phyloP scores from a whole-genome alignment of 2,329 filamentous ascomycete genomes.

The Nigrograna mackinnonii region DNA sequence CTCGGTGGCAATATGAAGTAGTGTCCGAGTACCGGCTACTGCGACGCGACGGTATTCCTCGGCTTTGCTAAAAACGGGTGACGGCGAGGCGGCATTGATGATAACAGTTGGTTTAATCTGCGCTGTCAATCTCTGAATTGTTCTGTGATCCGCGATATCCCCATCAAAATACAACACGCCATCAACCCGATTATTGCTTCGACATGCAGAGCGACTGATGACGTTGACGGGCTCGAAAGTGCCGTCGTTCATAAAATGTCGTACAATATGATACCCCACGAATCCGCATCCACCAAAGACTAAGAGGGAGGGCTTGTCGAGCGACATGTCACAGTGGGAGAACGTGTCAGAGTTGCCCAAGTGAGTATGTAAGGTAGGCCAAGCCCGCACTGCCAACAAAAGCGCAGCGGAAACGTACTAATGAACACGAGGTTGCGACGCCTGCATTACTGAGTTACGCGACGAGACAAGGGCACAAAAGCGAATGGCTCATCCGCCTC shows the following conservation, averaged over 20 bases:
- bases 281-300: slow-evolving; percentile 14
- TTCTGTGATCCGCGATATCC: slow-evolving; percentile 9
- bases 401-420: no score
- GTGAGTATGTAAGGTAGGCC: no score
- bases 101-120: slow-evolving; percentile 12
- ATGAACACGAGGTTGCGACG: no score
- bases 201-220: slow-evolving; percentile 12
- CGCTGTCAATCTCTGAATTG: slow-evolving; percentile 4
- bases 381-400: no score
- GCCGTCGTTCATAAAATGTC: slow-evolving; percentile 8
- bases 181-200: slow-evolving; percentile 9
- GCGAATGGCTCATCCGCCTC: no score
- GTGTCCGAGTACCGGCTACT: slow-evolving; percentile 9
- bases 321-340: no score
- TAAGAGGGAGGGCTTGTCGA: slow-evolving; percentile 8
- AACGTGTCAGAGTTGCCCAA: no score
- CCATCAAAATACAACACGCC: slow-evolving; percentile 11
- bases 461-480: no score
- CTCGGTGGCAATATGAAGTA: slow-evolving; percentile 10
- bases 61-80: slow-evolving; percentile 11
- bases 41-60: slow-evolving; percentile 12
- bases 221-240: slow-evolving; percentile 10
- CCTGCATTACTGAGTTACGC: no score
- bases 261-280: slow-evolving; percentile 12
- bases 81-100: slow-evolving; percentile 14